Base-by-base conservation (phyloP, 2,329 filamentous ascomycete genomes). In the Aspergillus sp. region DNA sequence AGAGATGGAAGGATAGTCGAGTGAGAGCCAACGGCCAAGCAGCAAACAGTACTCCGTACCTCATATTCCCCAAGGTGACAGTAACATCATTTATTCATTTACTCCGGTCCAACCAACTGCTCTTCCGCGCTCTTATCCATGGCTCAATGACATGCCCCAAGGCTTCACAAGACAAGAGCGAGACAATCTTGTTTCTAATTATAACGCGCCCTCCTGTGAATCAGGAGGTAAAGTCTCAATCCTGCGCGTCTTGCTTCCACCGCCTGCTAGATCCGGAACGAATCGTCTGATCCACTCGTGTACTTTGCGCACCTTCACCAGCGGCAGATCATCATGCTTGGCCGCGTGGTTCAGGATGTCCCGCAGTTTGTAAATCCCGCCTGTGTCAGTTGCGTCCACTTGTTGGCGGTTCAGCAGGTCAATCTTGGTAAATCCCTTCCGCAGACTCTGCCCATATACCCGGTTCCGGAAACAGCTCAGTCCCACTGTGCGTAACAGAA, bases 401-500 rank as follows among this genome's bases (percentile, higher is more conserved):
- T 75, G 80, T 55, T 79, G 76, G 20, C 85, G 81, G 65, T 85
- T 85, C 17, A 96, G 74, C 43, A 96, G 74, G 60, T 87, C 81
- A 24, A 93, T 77, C 60, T 82, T 85, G 4, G 90, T 93, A 65
- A 89, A 82, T 7, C 85, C 85, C 61, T 83, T 84, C 26, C 89
- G 84, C 60, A 97, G 76, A 67, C 89, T 95, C 71, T 96, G 89
- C 0, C 93, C 93, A 66, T 95, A 92, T 0, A 97, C 93, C 65
- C 84, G 87, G 47, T 85, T 84, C 51, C 83, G 83, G 71, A 93
- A 98, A 4, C 85, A 85, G 52, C 85, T 85, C 51, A 98, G 78
- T 1, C 89, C 91, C 6, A 96, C 86, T 65, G 93, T 92, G 56
- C 87, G 86, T 58, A 96, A 70, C 13, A 96, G 80, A 5, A 98